Base-by-base conservation (phyloP, 1,284 basidiomycete species). In the Filobasidium uniguttulatum region DNA sequence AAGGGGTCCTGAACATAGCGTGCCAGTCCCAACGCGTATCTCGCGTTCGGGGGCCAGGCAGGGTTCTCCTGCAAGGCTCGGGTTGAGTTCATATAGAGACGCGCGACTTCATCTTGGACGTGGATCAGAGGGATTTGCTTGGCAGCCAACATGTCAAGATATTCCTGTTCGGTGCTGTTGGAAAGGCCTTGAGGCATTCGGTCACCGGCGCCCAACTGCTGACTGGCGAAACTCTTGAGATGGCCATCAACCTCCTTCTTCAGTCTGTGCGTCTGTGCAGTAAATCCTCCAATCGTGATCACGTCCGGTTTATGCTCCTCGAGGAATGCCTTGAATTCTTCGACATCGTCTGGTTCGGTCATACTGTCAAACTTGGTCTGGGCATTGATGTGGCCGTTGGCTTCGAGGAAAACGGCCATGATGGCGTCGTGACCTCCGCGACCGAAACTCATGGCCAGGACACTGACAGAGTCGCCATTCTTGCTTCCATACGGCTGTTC, bases 11-110 rank as follows among this genome's bases (percentile, higher is more conserved):
- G 94, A 9, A 79, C 76, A 65, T 94, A 98, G 50, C 94, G 80
- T 35, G 91, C 91, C 56, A 99, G 71, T 44, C 86, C 96, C 41
- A 98, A 76, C 59, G 93, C 97, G 65, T 97, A 99, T 65, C 87
- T 85, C n/a, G 82, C 84, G 44, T 84, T 81, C 15, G 79, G 71
- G 1, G 82, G 81, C 37, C 96, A 72, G 1, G 83, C 76, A 36
- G 82, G 81, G 64, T 89, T 91, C 69, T 99, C 94, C 51, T 81
- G 80, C 31, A 77, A 74, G 0, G 88, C 89, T 36, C 91, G 82
- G 55, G 80, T 77, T 61, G 86, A 91, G 63, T 90, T 82, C 71
- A 93, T 90, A 69, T 89, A 98, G 46, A 97, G 79, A 41, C 91
- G 78, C 3, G 94, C 94, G 23, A 94, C 83, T 54, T 94, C 88